Base-by-base conservation (phyloP, 1,139 yeast genomes). In the Candida mesenterica region DNA sequence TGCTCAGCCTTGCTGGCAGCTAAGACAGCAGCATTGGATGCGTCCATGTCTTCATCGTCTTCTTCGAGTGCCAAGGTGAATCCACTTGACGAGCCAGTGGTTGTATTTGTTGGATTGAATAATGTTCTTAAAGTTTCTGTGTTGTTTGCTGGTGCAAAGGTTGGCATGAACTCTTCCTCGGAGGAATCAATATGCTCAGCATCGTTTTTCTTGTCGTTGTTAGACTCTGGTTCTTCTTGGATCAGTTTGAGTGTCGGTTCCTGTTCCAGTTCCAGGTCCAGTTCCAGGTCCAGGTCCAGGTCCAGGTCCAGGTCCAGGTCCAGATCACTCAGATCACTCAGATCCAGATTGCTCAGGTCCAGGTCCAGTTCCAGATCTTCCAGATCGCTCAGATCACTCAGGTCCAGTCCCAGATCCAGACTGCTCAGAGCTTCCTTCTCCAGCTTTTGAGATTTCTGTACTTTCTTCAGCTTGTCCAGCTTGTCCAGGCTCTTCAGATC, bases 111-210 rank as follows among this genome's bases (percentile, higher is more conserved):
- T 7, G 84, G 75, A 45, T 80, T 81, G 62, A 86, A 81, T 33
- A 85, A 60, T 0, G 75, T 60, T 55, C 94, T 75, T 33, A 85
- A 71, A 0, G 75, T 68, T 48, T 81, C 90, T 0, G 88, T 73
- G 15, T 58, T 72, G 45, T 66, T 72, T 2, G 41, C 31, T 3
- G 52, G 35, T 1, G 75, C 76, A 48, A 78, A 78, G 0, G 70
- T 61, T 3, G 86, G 84, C 18, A 75, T 62, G 41, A 71, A 73
- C 36, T 77, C 80, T 3, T 65, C 70, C 17, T 72, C 77, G 4
- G 42, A 42, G 12, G 32, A 34, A 4, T 30, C 44, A 10, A n/a
- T n/a, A n/a, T n/a, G n/a, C n/a, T n/a, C n/a, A n/a, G 24, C 33
- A 6, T 30, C 41, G 7, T 8, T 47, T 59, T 22, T 19, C 10